A percentile compares a stretch with the other conserved stretches of the same genome.
Evolutionary conservation across 192 early-diverging fungal species (phyloP).

Genomic region (Coemansia sp.): DNA sequence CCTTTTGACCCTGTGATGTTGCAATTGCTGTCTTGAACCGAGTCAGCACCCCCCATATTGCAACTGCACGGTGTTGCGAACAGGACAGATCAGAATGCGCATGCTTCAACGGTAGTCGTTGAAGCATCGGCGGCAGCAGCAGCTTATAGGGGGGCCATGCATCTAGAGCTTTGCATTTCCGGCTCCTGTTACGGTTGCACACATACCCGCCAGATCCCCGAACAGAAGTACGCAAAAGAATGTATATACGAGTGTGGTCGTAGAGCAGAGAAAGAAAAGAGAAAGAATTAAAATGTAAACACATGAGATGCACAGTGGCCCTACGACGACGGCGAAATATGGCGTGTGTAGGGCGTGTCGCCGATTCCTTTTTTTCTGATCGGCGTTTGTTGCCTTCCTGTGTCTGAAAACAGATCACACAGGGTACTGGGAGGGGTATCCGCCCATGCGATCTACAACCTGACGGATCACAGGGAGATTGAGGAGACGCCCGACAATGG

Average conservation of each 20-base stretch:
- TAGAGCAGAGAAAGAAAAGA: neutral
- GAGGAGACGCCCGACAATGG: constrained; percentile 85
- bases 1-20: neutral
- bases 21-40: neutral
- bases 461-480: constrained; percentile 81
- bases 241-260: neutral
- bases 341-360: too few relatives aligned
- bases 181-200: constrained; percentile 38
- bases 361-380: too few relatives aligned
- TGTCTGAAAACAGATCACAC: constrained; percentile 17
- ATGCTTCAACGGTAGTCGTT: neutral
- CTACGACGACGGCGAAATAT: neutral
- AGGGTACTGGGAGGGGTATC: constrained; percentile 46
- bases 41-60: neutral
- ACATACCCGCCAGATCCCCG: constrained; percentile 1
- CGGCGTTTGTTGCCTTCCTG: neutral
- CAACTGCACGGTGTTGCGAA: neutral
- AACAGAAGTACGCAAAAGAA: constrained; percentile 4
- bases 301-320: neutral
- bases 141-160: constrained; percentile 34
- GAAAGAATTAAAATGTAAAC: neutral
- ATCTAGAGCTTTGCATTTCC: constrained; percentile 16
- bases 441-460: constrained; percentile 55
- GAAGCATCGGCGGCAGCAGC: constrained; percentile 6
- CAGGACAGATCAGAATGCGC: neutral